phyloP scores from a whole-genome alignment of 768 basidiomycete genomes.

The Rossbeevera mucosa region DNA sequence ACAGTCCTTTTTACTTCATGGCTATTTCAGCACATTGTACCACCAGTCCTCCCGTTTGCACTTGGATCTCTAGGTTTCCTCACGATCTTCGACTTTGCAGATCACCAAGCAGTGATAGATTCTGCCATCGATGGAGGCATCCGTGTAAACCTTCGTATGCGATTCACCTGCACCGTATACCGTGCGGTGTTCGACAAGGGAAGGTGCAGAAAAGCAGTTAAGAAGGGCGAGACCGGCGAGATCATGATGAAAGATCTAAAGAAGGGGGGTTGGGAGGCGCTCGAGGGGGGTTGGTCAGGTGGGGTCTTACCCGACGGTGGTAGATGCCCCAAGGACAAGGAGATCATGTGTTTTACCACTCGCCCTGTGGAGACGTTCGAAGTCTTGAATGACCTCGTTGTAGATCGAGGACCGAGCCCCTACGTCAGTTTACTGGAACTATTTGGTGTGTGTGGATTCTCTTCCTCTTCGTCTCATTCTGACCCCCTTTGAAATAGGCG shows the following conservation, averaged over 20 bases:
- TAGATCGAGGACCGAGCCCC: constrained; percentile 96
- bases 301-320: constrained; percentile 41
- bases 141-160: constrained; percentile 96
- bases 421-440: constrained; percentile 94
- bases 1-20: constrained; percentile 98
- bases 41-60: constrained; percentile 97
- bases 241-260: constrained; percentile 94
- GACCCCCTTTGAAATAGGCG: constrained; percentile 50
- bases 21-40: constrained; percentile 97
- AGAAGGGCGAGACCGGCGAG: constrained; percentile 91
- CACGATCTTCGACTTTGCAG: constrained; percentile 91
- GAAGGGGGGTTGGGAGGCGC: constrained; percentile 91
- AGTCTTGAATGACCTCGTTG: constrained; percentile 93
- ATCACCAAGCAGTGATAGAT: constrained; percentile 83
- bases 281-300: constrained; percentile 73
- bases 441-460: constrained; percentile 63
- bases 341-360: constrained; percentile 98
- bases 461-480: constrained; percentile 1
- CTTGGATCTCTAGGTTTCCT: constrained; percentile 96
- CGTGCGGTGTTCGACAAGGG: constrained; percentile 78
- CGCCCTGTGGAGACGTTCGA: constrained; percentile 95
- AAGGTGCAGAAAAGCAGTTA: constrained; percentile 73
- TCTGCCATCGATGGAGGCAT: constrained; percentile 88
- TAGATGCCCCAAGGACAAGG: constrained; percentile 73
- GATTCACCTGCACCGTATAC: constrained; percentile 98